phyloP scores from a whole-genome alignment of 305 asterid genomes.

The Coffea humblotiana region DNA sequence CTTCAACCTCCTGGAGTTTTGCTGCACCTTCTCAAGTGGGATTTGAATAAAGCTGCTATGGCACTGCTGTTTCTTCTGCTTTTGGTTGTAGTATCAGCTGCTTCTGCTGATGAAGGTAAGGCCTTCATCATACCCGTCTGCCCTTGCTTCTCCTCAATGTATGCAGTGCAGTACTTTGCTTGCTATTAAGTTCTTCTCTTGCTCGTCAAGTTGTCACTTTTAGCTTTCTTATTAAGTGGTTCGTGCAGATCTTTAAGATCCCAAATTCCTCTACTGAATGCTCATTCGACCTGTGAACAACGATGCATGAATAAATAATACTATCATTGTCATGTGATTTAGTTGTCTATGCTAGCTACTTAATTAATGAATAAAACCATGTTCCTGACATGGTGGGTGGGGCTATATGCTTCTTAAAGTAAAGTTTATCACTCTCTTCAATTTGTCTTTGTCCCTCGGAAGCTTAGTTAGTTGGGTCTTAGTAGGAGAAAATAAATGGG shows the following conservation, averaged over 20 bases:
- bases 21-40: not conserved
- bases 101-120: conserved; percentile 20
- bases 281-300: not conserved
- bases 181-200: not conserved
- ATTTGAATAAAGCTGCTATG: conserved; percentile 5
- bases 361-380: not conserved
- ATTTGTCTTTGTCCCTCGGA: not conserved
- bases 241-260: not conserved
- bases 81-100: conserved; percentile 6
- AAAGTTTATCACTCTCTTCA: not conserved
- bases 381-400: not conserved
- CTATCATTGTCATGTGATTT: not conserved
- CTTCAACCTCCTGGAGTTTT: not conserved
- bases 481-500: not conserved
- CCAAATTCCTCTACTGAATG: not conserved
- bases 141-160: not conserved
- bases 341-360: not conserved
- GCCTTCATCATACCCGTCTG: not conserved
- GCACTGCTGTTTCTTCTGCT: conserved; percentile 17
- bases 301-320: not conserved
- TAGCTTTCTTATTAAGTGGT: not conserved
- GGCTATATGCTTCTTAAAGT: not conserved
- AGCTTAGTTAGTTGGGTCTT: not conserved
- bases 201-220: not conserved
- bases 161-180: not conserved